phyloP scores from a whole-genome alignment of 2,329 filamentous ascomycete species.

The Decorospora gaudefroyi region DNA sequence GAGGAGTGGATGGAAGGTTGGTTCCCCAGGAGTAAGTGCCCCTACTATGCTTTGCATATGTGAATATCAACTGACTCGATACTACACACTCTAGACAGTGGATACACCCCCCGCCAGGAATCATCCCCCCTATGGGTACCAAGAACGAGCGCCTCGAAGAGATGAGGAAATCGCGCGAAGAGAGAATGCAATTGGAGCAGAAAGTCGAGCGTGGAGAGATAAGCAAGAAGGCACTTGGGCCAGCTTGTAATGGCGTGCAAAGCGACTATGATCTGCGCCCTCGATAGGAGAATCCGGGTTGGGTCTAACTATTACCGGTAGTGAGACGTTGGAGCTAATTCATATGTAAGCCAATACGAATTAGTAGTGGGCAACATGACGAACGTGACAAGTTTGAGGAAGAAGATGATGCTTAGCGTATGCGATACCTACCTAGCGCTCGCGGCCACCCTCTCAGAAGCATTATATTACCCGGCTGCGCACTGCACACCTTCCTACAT shows the following conservation, averaged over 20 bases:
- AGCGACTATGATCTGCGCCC: conserved; percentile 7
- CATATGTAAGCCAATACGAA: too few relatives aligned
- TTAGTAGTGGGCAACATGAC: too few relatives aligned
- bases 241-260: conserved; percentile 2
- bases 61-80: neutral
- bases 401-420: too few relatives aligned
- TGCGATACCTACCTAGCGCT: too few relatives aligned
- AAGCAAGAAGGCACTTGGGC: neutral
- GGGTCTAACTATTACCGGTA: too few relatives aligned
- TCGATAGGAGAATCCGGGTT: too few relatives aligned
- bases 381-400: too few relatives aligned
- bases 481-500: too few relatives aligned
- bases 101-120: neutral
- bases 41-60: neutral
- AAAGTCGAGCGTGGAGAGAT: conserved; percentile 5
- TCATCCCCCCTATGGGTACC: neutral
- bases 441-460: too few relatives aligned
- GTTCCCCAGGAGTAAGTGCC: conserved; percentile 6
- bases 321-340: too few relatives aligned
- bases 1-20: conserved; percentile 6
- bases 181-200: conserved; percentile 3
- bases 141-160: conserved; percentile 7
- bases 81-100: conserved; percentile 1
- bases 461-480: too few relatives aligned
- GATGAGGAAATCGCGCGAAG: neutral